Evolutionary conservation across 2,329 filamentous ascomycete species (phyloP).

Genomic region (Thielaviopsis populi): DNA sequence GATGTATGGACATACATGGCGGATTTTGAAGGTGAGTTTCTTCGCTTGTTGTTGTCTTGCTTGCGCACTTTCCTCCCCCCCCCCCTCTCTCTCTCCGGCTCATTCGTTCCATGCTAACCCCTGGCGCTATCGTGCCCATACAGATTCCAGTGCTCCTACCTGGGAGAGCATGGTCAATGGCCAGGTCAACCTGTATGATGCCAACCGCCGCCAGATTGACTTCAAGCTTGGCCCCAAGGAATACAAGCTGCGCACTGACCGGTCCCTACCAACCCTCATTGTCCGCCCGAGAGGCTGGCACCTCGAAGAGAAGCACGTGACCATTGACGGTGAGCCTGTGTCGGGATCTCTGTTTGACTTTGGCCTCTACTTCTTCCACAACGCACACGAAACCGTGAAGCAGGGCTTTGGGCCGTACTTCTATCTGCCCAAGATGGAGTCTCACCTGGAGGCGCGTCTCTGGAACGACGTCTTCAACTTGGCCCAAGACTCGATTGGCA

Average conservation of each 20-base stretch:
- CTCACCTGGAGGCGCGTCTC: conserved; percentile 85
- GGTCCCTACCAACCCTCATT: conserved; percentile 73
- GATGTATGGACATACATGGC: conserved; percentile 99
- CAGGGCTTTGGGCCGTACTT: conserved; percentile 87
- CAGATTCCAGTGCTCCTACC: conserved; percentile 87
- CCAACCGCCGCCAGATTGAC: conserved; percentile 82
- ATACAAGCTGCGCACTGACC: conserved; percentile 92
- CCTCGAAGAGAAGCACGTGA: conserved; percentile 95
- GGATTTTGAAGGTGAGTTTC: conserved; percentile 73
- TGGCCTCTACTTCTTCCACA: conserved; percentile 98
- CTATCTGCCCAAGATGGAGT: conserved; percentile 97
- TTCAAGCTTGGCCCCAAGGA: conserved; percentile 93
- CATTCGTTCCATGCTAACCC: neutral
- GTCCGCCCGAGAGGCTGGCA: conserved; percentile 95
- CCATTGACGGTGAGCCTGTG: conserved; percentile 85
- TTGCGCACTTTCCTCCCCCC: neutral
- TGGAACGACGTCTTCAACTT: conserved; percentile 99
- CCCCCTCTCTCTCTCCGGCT: neutral
- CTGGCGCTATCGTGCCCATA: neutral
- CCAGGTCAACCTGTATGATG: conserved; percentile 94
- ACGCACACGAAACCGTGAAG: conserved; percentile 74
- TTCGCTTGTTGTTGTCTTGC: too few species aligned
- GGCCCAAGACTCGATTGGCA: conserved; percentile 79
- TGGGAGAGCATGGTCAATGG: conserved; percentile 99
- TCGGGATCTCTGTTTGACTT: conserved; percentile 92